Base-by-base conservation (phyloP, 2,329 filamentous ascomycete species). In the Chaetomium strumarium region DNA sequence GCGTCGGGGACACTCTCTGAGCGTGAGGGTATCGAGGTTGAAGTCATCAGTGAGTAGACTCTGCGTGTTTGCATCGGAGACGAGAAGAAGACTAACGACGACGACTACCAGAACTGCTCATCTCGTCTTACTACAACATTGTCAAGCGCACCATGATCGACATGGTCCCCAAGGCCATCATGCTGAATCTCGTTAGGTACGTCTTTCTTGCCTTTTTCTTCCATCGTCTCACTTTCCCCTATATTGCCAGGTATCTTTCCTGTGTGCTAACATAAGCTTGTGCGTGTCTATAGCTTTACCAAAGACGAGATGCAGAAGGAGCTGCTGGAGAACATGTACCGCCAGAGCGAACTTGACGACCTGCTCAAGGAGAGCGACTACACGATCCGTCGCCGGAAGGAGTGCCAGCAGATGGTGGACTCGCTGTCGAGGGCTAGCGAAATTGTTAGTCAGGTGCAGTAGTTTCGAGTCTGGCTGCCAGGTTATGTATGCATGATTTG, bases 371-470 rank as follows among this genome's bases (percentile, higher is more conserved):
- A 99, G 74, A 95, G 89, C 68, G 93, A 99, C 71, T 97, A 96
- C 78, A 99, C 93, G 3, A 80, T 95, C 65, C 84, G 92, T 64
- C 81, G 93, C 70, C 82, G 93, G 70, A 99, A 99, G 78, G 93
- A 99, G 72, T 99, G 93, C 73, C 90, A 95, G 73, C 90, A 96
- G 73, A 99, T 99, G 93, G 93, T 99, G 47, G 93, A 99, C 72
- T 95, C 88, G 51, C 77, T 99, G 66, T 75, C 79, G 62, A 86
- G 88, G 71, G 93, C 93, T 52, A 93, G 85, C 71, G 93, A 99
- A 77, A 97, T 99, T 73, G 93, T 99, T 68, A 91, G 89, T 72
- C 81, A 85, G 68, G 83, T 85, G 52, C 80, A 83, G 76, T 83
- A 76, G 55, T 14, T 19, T 11, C 17, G 19, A 13, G 13, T 20